Evolutionary conservation across 2,329 filamentous ascomycete species (phyloP).

Genomic region (Aspergillus jensenii): DNA sequence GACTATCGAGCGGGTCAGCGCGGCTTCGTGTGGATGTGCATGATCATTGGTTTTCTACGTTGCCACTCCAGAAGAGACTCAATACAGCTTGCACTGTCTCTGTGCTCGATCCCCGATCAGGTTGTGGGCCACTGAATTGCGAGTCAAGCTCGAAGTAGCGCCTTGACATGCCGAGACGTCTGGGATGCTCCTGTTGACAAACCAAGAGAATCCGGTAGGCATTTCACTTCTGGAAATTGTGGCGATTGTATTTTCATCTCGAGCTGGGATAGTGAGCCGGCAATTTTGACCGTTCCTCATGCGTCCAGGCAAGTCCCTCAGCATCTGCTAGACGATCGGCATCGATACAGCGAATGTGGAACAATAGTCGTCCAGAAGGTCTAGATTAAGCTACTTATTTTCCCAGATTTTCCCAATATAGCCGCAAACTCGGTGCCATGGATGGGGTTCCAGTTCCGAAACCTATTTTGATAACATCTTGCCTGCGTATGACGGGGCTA

Average conservation of each 20-base stretch:
- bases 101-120: neutral
- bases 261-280: neutral
- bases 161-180: neutral
- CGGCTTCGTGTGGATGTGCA: neutral
- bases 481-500: neutral
- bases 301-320: neutral
- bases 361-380: conserved; percentile 4
- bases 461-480: neutral
- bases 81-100: neutral
- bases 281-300: neutral
- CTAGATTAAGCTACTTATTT: conserved; percentile 9
- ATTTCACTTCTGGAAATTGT: neutral
- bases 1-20: neutral
- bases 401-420: conserved; percentile 8
- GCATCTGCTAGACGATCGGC: conserved; percentile 2
- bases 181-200: neutral
- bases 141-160: neutral
- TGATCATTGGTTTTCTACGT: neutral
- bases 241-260: neutral
- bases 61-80: neutral
- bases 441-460: neutral
- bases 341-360: neutral
- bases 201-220: neutral
- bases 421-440: neutral
- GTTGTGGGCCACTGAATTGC: neutral